Percentiles rank a stretch among this genome's conserved stretches.
Evolutionary conservation across 306 rosid genomes (phyloP).

Genomic region (Luffa aegyptiaca): DNA sequence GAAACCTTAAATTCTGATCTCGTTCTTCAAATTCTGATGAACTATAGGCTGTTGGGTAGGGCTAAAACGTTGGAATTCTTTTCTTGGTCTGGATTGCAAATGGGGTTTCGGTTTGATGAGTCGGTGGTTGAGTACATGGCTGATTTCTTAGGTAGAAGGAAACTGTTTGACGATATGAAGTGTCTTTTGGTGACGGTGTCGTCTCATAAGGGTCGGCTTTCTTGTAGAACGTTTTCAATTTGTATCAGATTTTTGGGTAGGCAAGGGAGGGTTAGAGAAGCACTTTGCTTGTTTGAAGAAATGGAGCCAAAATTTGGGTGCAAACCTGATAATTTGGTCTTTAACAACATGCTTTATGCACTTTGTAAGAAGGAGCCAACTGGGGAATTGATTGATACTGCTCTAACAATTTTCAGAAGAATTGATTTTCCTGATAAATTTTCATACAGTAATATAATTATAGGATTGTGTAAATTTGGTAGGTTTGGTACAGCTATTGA

Average conservation of each 20-base stretch:
- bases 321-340: slow-evolving; percentile 53
- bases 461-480: slow-evolving; percentile 59
- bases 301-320: slow-evolving; percentile 48
- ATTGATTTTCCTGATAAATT: slow-evolving; percentile 49
- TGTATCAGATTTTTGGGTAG: slow-evolving; percentile 68
- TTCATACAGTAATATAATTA: slow-evolving; percentile 60
- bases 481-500: slow-evolving; percentile 43
- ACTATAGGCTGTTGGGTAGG: slow-evolving; percentile 51
- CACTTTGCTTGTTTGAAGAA: slow-evolving; percentile 49
- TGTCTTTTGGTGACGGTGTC: slow-evolving; percentile 43
- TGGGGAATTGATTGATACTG: slow-evolving; percentile 40
- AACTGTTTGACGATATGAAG: slow-evolving; percentile 65
- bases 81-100: slow-evolving; percentile 52
- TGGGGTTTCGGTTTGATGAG: slow-evolving; percentile 46
- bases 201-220: slow-evolving; percentile 32
- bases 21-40: slow-evolving; percentile 46
- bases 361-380: slow-evolving; percentile 61
- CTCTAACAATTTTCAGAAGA: slow-evolving; percentile 33
- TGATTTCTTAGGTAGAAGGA: slow-evolving; percentile 69
- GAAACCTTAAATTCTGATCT: slow-evolving; percentile 27
- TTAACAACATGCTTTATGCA: slow-evolving; percentile 59
- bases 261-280: slow-evolving; percentile 52
- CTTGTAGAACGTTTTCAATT: slow-evolving; percentile 41
- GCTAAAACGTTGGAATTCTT: slow-evolving; percentile 48
- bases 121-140: slow-evolving; percentile 55